Conservation (phyloP, 2,329 filamentous ascomycete species). For the Elsinoe ampelina region DNA sequence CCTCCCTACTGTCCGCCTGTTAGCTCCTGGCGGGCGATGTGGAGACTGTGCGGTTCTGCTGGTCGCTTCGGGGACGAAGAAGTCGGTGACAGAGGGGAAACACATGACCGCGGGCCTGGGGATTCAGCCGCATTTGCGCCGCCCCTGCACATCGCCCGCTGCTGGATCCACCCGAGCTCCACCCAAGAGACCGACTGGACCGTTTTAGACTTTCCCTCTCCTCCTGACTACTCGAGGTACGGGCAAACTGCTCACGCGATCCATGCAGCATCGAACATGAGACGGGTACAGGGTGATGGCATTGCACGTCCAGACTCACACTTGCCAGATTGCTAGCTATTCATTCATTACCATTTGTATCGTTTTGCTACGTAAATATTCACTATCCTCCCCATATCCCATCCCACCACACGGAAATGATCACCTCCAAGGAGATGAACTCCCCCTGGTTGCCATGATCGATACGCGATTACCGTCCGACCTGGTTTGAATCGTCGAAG, state of each 20-base stretch:
- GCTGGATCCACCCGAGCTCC: background rate
- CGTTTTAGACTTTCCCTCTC: background rate
- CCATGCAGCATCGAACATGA: background rate
- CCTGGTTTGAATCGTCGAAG: background rate
- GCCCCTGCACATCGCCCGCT: background rate
- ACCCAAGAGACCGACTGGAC: background rate
- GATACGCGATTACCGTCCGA: background rate
- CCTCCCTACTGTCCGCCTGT: background rate
- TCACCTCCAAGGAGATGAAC: background rate
- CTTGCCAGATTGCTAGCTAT: background rate
- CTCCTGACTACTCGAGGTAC: background rate
- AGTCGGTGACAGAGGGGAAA: background rate
- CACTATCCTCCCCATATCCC: background rate
- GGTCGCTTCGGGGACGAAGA: background rate
- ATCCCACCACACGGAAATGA: background rate
- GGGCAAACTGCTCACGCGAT: conserved; percentile 4
- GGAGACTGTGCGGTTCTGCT: background rate
- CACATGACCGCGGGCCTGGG: background rate
- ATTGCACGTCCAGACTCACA: background rate
- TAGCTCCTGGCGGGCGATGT: background rate
- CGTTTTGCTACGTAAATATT: background rate
- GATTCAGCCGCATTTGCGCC: conserved; percentile 1
- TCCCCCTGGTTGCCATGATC: background rate
- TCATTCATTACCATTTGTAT: background rate
- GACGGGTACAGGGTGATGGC: background rate